A percentile compares a stretch with the other conserved stretches of the same genome.
phyloP scores from a whole-genome alignment of 805 yeast species.

The Spathaspora arborariae region DNA sequence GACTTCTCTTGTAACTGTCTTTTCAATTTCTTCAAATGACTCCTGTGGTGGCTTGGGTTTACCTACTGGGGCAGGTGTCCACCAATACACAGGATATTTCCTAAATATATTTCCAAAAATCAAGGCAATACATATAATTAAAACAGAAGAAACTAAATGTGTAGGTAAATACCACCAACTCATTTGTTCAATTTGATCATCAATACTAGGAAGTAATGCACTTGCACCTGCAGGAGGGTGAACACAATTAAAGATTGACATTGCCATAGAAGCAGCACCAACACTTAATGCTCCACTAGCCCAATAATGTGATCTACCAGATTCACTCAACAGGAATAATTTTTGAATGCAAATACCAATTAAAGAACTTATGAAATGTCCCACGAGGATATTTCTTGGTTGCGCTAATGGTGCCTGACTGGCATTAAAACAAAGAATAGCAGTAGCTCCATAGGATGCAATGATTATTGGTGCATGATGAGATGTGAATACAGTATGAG shows the following conservation, averaged over 20 bases:
- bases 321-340: constrained; percentile 43
- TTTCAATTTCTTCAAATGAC: neutral
- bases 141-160: constrained; percentile 46
- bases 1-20: neutral
- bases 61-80: constrained; percentile 38
- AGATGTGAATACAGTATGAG: constrained; percentile 32
- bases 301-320: constrained; percentile 49
- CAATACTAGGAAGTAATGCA: constrained; percentile 54
- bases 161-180: constrained; percentile 67
- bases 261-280: constrained; percentile 48
- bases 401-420: constrained; percentile 58
- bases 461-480: constrained; percentile 48
- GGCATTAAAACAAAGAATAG: constrained; percentile 55
- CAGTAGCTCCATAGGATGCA: constrained; percentile 61
- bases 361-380: constrained; percentile 51
- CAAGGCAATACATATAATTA: constrained; percentile 48
- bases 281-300: constrained; percentile 57
- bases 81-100: constrained; percentile 58
- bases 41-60: constrained; percentile 2
- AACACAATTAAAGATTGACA: constrained; percentile 52
- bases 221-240: constrained; percentile 77
- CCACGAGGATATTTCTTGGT: constrained; percentile 56
- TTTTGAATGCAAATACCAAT: constrained; percentile 54
- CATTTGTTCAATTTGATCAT: constrained; percentile 41
- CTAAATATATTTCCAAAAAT: constrained; percentile 52